Conservation (phyloP, 192 early-diverging fungal species). For the Coemansia reversa region DNA sequence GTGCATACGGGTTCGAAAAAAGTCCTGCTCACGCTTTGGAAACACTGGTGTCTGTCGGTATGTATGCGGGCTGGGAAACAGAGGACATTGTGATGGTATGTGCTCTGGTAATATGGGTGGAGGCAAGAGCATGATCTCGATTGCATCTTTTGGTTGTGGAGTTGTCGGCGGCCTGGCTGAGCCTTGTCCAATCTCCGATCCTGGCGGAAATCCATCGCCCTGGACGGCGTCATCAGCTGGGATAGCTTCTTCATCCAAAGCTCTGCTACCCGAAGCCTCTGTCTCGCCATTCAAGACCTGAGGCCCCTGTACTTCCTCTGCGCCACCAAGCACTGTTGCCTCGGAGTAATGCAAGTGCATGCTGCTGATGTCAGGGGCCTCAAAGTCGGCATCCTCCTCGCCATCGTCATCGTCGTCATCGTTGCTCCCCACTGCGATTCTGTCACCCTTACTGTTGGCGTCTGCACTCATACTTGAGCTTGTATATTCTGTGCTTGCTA, state of each 20-base stretch:
- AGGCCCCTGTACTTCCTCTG: background rate
- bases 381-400: slow-evolving; percentile 52
- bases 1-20: slow-evolving; percentile 53
- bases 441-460: slow-evolving; percentile 1
- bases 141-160: background rate
- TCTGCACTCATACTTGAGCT: background rate
- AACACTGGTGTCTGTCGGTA: slow-evolving; percentile 47
- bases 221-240: background rate
- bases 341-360: background rate
- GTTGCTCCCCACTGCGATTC: background rate
- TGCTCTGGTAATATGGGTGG: slow-evolving; percentile 22
- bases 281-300: background rate
- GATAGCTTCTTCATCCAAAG: background rate
- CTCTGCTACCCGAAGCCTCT: background rate
- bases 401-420: slow-evolving; percentile 22
- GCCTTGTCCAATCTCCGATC: background rate
- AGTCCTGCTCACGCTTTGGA: slow-evolving; percentile 50
- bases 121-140: slow-evolving; percentile 29
- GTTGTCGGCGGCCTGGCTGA: background rate
- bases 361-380: slow-evolving; percentile 29
- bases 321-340: background rate
- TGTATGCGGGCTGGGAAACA: slow-evolving; percentile 50
- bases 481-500: background rate
- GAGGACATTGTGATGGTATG: slow-evolving; percentile 42
- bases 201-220: background rate